These are phyloP conservation scores for Porodaedalea pini DNA, from an alignment of 1,284 basidiomycete species.

Conservation along the genomic window DNA sequence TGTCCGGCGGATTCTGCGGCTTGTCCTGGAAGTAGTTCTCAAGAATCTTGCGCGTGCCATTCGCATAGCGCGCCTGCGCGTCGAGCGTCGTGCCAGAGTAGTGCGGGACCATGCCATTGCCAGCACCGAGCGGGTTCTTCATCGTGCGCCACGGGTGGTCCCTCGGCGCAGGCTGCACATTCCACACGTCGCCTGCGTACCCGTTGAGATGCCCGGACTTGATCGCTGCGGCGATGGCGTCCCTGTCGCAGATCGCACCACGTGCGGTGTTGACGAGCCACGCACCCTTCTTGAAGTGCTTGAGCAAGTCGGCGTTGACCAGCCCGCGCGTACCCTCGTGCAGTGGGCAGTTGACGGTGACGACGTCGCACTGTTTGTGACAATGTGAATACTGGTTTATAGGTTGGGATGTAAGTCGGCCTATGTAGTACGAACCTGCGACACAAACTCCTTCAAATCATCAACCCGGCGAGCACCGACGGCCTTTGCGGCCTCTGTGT, in stretches of 20 bases:
- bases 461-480: constrained; percentile 77
- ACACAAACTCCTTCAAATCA: constrained; percentile 83
- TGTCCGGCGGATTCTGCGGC: constrained; percentile 72
- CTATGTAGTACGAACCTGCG: constrained; percentile 38
- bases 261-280: constrained; percentile 94
- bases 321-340: constrained; percentile 85
- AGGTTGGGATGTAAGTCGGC: neutral
- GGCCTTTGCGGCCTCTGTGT: constrained; percentile 59
- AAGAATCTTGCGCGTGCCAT: constrained; percentile 78
- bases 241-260: constrained; percentile 87
- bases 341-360: constrained; percentile 89
- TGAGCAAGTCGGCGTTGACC: constrained; percentile 79
- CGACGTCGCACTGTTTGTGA: constrained; percentile 62
- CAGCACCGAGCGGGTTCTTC: constrained; percentile 77
- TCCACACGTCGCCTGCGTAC: constrained; percentile 71
- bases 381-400: neutral
- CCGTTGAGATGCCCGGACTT: constrained; percentile 73
- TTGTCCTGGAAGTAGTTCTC: constrained; percentile 70
- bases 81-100: constrained; percentile 90
- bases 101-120: constrained; percentile 86
- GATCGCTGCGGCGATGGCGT: constrained; percentile 77
- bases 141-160: constrained; percentile 86
- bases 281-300: constrained; percentile 88
- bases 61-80: constrained; percentile 86
- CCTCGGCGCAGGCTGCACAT: constrained; percentile 80